Conservation (phyloP, 306 rosid genomes). For the Citrullus mucosospermus region DNA sequence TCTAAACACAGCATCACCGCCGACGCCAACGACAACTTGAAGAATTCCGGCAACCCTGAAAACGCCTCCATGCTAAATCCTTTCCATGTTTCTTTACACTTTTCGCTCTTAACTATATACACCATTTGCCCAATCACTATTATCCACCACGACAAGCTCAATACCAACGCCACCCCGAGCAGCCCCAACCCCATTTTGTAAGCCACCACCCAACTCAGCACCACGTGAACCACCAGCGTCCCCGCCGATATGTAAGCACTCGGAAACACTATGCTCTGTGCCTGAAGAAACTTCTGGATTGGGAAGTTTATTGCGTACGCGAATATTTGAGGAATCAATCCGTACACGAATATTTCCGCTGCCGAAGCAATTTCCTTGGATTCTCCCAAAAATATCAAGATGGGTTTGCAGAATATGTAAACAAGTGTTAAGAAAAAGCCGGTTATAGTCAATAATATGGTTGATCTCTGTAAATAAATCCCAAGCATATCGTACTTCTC, state of each 20-base stretch:
- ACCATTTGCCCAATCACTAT: slow-evolving; percentile 40
- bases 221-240: not conserved
- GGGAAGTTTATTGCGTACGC: not conserved
- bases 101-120: slow-evolving; percentile 15
- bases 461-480: slow-evolving; percentile 45
- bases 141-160: slow-evolving; percentile 74
- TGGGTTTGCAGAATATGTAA: slow-evolving; percentile 30
- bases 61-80: slow-evolving; percentile 37
- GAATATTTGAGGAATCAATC: not conserved
- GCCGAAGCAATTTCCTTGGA: not conserved
- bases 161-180: slow-evolving; percentile 34
- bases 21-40: slow-evolving; percentile 43
- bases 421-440: slow-evolving; percentile 27
- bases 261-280: not conserved
- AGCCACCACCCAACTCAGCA: not conserved
- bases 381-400: slow-evolving; percentile 5
- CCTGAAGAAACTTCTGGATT: not conserved
- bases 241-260: not conserved
- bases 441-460: slow-evolving; percentile 26
- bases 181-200: slow-evolving; percentile 38
- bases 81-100: slow-evolving; percentile 36
- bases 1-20: slow-evolving; percentile 78
- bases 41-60: slow-evolving; percentile 28
- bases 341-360: not conserved
- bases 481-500: slow-evolving; percentile 47